These are phyloP conservation scores for Hygrophorus russula DNA, from an alignment of 768 basidiomycete genomes.

Conservation along the genomic window DNA sequence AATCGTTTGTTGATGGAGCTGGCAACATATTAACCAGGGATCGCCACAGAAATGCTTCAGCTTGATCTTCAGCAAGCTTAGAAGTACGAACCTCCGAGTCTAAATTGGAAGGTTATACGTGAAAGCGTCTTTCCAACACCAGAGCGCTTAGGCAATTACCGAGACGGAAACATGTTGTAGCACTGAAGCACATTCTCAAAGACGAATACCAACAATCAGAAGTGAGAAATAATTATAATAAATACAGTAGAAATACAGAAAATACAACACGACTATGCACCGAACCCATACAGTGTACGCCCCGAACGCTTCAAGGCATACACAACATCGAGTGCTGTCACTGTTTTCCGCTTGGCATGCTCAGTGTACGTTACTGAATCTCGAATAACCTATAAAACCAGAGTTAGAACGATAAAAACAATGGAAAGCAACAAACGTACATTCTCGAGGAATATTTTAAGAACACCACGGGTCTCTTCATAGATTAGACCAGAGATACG, in stretches of 20 bases:
- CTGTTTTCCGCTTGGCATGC: conserved; percentile 81
- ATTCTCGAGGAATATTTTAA: conserved; percentile 83
- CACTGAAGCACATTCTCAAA: no score
- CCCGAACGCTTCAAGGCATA: conserved; percentile 64
- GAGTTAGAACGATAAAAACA: neutral
- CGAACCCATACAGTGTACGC: conserved; percentile 75
- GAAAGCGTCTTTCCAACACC: no score
- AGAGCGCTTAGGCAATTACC: no score
- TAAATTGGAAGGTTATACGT: no score
- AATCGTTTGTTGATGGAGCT: no score
- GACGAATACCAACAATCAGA: no score
- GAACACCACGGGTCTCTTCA: conserved; percentile 85
- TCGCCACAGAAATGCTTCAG: no score
- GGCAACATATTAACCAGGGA: no score
- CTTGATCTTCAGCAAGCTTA: no score
- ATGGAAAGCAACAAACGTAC: conserved; percentile 20
- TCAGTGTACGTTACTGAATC: conserved; percentile 92
- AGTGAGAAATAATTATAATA: neutral
- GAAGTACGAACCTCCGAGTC: no score
- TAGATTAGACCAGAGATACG: conserved; percentile 82
- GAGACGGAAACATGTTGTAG: no score
- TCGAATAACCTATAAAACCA: conserved; percentile 47
- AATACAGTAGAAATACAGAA: conserved; percentile 14
- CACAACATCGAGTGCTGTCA: conserved; percentile 80
- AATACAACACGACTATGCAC: conserved; percentile 45